phyloP scores from a whole-genome alignment of 331 rosid genomes.

The Prunus yedoensis region DNA sequence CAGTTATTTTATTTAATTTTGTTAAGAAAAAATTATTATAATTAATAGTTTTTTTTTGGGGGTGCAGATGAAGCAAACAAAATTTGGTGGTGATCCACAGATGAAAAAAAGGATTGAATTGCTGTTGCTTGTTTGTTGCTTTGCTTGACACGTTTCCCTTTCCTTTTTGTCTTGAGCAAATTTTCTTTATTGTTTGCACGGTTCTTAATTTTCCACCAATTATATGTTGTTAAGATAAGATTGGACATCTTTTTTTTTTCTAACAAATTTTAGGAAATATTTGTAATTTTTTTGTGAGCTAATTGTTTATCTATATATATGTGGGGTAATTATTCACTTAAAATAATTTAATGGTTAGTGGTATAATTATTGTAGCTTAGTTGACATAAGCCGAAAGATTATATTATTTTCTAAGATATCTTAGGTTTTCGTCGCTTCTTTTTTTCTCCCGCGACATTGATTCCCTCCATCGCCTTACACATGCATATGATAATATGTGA shows the following conservation, averaged over 20 bases:
- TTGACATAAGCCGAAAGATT: too few species aligned
- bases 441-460: neutral
- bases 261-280: too few species aligned
- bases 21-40: too few species aligned
- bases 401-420: too few species aligned
- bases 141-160: constrained; percentile 31
- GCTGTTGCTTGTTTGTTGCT: neutral
- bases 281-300: too few species aligned
- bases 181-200: constrained; percentile 18
- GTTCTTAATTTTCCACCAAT: constrained; percentile 32
- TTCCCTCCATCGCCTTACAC: neutral
- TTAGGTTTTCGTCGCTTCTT: neutral
- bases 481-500: neutral
- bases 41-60: too few species aligned
- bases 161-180: neutral
- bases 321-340: too few species aligned
- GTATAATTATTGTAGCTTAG: too few species aligned
- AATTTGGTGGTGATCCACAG: constrained; percentile 12
- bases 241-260: neutral
- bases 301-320: too few species aligned
- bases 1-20: too few species aligned
- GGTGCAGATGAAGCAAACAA: constrained; percentile 8
- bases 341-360: too few species aligned
- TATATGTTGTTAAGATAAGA: neutral
- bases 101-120: neutral